Evolutionary conservation across 2,329 filamentous ascomycete genomes (phyloP).

Genomic region (Colletotrichum brevisporum): DNA sequence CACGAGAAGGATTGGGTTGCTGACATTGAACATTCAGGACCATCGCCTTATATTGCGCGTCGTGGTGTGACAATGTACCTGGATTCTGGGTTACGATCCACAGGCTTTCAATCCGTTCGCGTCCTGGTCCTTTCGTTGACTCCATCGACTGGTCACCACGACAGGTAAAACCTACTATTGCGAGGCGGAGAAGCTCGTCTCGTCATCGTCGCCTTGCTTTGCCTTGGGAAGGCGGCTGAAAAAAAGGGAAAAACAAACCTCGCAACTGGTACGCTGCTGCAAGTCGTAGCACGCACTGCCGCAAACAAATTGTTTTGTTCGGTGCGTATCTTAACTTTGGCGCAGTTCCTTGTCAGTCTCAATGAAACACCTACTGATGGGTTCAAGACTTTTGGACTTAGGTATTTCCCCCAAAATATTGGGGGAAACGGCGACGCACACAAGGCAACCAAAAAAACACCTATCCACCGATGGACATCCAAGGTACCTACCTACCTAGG

Average conservation of each 20-base stretch:
- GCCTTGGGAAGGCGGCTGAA: conserved; percentile 3
- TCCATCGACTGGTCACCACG: too few species aligned
- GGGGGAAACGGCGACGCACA: not conserved
- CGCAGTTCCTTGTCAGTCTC: conserved; percentile 26
- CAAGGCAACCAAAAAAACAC: too few species aligned
- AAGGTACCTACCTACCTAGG: too few species aligned
- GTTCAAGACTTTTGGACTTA: not conserved
- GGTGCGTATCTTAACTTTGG: conserved; percentile 13
- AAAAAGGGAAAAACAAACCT: too few species aligned
- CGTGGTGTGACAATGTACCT: too few species aligned
- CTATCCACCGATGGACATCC: too few species aligned
- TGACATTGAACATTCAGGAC: conserved; percentile 8
- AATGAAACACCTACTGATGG: conserved; percentile 24
- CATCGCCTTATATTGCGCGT: not conserved
- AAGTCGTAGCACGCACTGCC: conserved; percentile 17
- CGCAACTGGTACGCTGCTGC: conserved; percentile 5
- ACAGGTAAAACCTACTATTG: too few species aligned
- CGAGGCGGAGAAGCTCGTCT: too few species aligned
- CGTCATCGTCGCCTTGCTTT: too few species aligned
- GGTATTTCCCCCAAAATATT: not conserved
- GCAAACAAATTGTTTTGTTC: conserved; percentile 29
- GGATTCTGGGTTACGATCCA: not conserved
- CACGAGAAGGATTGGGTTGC: not conserved
- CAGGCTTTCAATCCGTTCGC: not conserved
- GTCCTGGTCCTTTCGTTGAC: too few species aligned